Evolutionary conservation across 164 flowering plant genomes (phyloP).

Genomic region (Vitis amurensis): DNA sequence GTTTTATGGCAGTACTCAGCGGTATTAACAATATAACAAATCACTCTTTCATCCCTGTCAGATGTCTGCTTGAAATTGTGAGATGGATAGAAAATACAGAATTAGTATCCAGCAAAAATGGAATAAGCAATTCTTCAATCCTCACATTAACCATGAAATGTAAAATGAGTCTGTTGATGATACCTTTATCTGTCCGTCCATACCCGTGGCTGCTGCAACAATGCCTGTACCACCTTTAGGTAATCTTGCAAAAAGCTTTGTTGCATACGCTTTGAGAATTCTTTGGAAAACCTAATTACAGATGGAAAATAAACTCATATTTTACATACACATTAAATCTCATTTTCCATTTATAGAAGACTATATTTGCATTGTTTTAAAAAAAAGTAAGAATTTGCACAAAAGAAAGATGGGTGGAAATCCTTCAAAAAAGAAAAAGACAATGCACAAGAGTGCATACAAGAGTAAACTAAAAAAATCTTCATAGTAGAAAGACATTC

Average conservation of each 20-base stretch:
- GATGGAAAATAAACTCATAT: constrained; percentile 9
- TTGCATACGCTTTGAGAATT: constrained; percentile 86
- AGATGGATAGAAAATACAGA: constrained; percentile 4
- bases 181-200: constrained; percentile 98
- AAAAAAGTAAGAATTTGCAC: no score
- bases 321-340: no score
- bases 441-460: no score
- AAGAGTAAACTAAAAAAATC: no score
- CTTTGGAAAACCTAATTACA: constrained; percentile 72
- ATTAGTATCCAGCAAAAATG: constrained; percentile 1
- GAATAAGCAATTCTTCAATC: background rate
- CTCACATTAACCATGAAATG: constrained; percentile 4
- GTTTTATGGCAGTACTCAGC: constrained; percentile 97
- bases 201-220: constrained; percentile 98
- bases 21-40: constrained; percentile 91
- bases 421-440: no score
- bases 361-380: no score
- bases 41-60: constrained; percentile 84
- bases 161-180: background rate
- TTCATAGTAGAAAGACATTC: no score
- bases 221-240: constrained; percentile 95
- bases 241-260: constrained; percentile 76
- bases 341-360: no score
- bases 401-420: no score
- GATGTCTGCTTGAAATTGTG: constrained; percentile 57